Evolutionary conservation across 805 yeast species (phyloP).

Genomic region (Ascoidea asiatica): DNA sequence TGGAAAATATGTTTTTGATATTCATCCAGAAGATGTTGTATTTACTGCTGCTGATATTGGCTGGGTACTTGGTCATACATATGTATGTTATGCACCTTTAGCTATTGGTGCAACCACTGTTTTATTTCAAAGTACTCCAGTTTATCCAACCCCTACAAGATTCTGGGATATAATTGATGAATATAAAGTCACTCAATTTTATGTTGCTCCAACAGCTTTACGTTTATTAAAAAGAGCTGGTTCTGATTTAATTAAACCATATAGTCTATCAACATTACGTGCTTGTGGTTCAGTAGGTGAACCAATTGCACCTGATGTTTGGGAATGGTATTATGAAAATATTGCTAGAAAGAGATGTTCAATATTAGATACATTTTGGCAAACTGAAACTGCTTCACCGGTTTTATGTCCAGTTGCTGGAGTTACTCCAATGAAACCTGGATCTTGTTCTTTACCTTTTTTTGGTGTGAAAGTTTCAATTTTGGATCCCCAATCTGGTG

Average conservation of each 20-base stretch:
- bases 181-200: conserved; percentile 64
- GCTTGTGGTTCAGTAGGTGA: conserved; percentile 77
- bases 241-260: conserved; percentile 42
- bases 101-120: conserved; percentile 65
- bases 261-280: conserved; percentile 52
- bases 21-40: conserved; percentile 58
- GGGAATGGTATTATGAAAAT: conserved; percentile 75
- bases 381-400: conserved; percentile 78
- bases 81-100: conserved; percentile 73
- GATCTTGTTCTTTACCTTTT: conserved; percentile 75
- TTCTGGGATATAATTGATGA: conserved; percentile 68
- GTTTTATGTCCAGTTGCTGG: conserved; percentile 67
- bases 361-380: conserved; percentile 80
- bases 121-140: conserved; percentile 80
- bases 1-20: conserved; percentile 64
- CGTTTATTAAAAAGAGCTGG: conserved; percentile 70
- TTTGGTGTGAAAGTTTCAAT: conserved; percentile 68
- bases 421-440: conserved; percentile 72
- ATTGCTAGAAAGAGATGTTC: conserved; percentile 61
- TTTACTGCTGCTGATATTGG: conserved; percentile 89
- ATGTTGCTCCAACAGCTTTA: conserved; percentile 77
- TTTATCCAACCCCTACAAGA: conserved; percentile 69
- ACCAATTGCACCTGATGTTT: conserved; percentile 74
- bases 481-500: conserved; percentile 63
- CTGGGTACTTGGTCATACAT: conserved; percentile 85